Evolutionary conservation across 805 yeast genomes (phyloP).

Genomic region (Sungouiozyma ichnusensis): DNA sequence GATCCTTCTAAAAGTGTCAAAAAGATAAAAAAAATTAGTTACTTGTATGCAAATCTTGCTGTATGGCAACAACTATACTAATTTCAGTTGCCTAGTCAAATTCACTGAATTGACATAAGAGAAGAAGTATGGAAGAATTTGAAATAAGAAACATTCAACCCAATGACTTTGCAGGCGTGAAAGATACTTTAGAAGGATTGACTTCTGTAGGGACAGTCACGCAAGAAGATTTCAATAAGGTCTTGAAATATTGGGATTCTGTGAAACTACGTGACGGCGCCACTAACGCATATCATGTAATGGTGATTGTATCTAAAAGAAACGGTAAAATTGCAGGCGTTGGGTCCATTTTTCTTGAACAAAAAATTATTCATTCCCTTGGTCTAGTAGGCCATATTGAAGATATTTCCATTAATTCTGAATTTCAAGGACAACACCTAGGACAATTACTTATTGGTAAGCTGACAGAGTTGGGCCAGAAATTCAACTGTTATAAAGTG

Average conservation of each 20-base stretch:
- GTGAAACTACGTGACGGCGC: constrained; percentile 13
- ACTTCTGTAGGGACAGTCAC: constrained; percentile 78
- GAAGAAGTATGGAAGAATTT: constrained; percentile 53
- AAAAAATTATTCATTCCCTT: constrained; percentile 72
- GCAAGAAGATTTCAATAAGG: constrained; percentile 36
- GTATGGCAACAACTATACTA: no score
- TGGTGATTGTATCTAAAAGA: constrained; percentile 49
- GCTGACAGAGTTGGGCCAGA: constrained; percentile 48
- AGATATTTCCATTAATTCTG: constrained; percentile 70
- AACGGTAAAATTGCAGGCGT: constrained; percentile 58
- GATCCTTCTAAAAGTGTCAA: no score
- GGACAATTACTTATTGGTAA: constrained; percentile 59
- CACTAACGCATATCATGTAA: constrained; percentile 45
- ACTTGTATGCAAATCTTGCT: no score
- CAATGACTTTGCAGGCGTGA: constrained; percentile 50
- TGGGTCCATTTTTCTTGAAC: constrained; percentile 73
- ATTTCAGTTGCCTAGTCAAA: no score
- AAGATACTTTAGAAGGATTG: constrained; percentile 52
- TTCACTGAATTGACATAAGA: no score
- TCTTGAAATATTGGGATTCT: constrained; percentile 50
- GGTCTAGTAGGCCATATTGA: constrained; percentile 90
- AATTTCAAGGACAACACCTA: constrained; percentile 74
- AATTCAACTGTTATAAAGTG: constrained; percentile 71
- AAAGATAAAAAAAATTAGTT: no score
- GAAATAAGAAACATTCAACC: constrained; percentile 45